A percentile compares a stretch with the other conserved stretches of the same genome.
Evolutionary conservation across 768 basidiomycete species (phyloP).

Genomic region (Sarcodon sp.): DNA sequence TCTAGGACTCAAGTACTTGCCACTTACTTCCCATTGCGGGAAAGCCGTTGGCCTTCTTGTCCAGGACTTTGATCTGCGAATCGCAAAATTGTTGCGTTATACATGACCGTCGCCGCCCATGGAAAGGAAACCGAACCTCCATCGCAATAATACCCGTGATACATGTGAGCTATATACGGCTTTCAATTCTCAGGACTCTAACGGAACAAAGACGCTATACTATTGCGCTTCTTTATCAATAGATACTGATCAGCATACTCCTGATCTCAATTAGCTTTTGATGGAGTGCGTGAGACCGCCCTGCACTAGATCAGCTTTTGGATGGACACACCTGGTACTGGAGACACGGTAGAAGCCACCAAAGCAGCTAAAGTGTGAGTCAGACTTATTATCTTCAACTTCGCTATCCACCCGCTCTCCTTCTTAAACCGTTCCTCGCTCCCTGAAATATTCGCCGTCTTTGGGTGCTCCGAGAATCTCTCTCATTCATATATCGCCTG

Average conservation of each 20-base stretch:
- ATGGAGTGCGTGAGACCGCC: constrained; percentile 87
- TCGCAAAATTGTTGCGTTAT: too few relatives aligned
- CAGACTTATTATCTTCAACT: constrained; percentile 28
- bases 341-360: constrained; percentile 66
- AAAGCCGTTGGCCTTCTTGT: too few relatives aligned
- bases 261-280: constrained; percentile 93
- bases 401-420: constrained; percentile 28
- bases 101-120: too few relatives aligned
- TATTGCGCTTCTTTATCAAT: constrained; percentile 93
- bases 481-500: too few relatives aligned
- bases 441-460: constrained; percentile 11
- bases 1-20: too few relatives aligned
- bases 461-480: constrained; percentile 7
- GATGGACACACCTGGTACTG: constrained; percentile 48
- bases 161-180: too few relatives aligned
- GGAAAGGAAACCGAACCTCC: too few relatives aligned
- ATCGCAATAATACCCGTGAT: too few relatives aligned
- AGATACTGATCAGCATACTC: constrained; percentile 88
- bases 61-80: too few relatives aligned
- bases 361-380: constrained; percentile 40
- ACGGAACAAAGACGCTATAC: constrained; percentile 93
- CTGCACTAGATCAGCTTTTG: constrained; percentile 25
- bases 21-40: too few relatives aligned
- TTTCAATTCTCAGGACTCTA: constrained; percentile 83
- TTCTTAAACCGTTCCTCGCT: constrained; percentile 23